A percentile compares a stretch with the other conserved stretches of the same genome.
These are phyloP conservation scores for Rosa chinensis DNA, from an alignment of 306 rosid genomes.

Conservation along the genomic window DNA sequence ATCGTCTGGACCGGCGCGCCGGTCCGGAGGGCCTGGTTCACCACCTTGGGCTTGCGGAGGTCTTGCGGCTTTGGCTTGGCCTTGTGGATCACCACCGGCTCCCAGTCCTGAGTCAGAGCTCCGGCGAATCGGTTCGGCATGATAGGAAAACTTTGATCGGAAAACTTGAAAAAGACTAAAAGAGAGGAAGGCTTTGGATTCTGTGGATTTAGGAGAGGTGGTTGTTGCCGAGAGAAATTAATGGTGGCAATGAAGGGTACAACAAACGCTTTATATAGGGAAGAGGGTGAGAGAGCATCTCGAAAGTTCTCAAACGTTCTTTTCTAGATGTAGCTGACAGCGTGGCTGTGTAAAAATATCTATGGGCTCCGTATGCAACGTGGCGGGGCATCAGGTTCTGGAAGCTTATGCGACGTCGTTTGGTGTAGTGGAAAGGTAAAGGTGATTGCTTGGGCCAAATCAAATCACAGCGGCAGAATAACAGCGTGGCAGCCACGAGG, in stretches of 20 bases:
- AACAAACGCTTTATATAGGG: not conserved
- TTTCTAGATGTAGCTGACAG: not conserved
- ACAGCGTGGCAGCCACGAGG: no score
- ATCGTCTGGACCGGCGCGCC: constrained; percentile 59
- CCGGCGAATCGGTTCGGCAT: constrained; percentile 77
- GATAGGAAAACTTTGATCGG: not conserved
- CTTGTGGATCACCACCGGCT: constrained; percentile 68
- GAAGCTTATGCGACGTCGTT: not conserved
- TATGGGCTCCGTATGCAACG: not conserved
- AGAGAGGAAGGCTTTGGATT: not conserved
- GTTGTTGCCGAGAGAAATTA: not conserved
- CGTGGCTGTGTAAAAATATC: not conserved
- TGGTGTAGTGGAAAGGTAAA: no score
- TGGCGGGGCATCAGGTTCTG: not conserved
- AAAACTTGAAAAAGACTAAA: not conserved
- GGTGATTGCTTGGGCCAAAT: no score
- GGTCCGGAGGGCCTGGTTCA: constrained; percentile 73
- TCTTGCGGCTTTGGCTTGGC: constrained; percentile 55
- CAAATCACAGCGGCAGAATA: no score
- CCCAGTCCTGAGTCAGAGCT: constrained; percentile 70
- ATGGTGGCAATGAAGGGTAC: fast-evolving
- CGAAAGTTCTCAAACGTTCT: constrained; percentile 18
- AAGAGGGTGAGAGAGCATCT: not conserved
- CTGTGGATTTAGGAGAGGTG: not conserved
- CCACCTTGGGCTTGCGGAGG: constrained; percentile 59